Conservation (phyloP, 306 rosid species). For the Sicyos edulis region DNA sequence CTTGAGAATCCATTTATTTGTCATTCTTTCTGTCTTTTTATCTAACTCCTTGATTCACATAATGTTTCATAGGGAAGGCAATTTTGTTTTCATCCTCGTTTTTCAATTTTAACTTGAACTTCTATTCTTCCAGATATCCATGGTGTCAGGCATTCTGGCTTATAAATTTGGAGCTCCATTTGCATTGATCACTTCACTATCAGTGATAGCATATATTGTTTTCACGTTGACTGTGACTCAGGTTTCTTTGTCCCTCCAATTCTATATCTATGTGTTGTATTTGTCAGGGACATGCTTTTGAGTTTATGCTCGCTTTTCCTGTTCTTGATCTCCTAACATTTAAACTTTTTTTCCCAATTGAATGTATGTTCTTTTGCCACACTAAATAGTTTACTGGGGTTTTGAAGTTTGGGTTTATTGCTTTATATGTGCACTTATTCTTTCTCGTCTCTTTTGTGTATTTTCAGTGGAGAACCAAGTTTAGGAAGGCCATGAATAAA, state of each 20-base stretch:
- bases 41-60: background rate
- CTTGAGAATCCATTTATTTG: background rate
- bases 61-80: constrained; percentile 7
- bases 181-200: constrained; percentile 88
- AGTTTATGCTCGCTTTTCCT: constrained; percentile 1
- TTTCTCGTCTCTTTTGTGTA: background rate
- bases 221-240: constrained; percentile 84
- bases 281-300: constrained; percentile 3
- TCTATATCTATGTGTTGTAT: background rate
- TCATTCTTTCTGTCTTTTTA: no score
- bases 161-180: constrained; percentile 95
- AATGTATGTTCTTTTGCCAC: background rate
- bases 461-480: constrained; percentile 95
- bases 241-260: constrained; percentile 46
- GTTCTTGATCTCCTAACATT: no score
- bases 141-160: constrained; percentile 97
- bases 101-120: constrained; percentile 43
- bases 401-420: background rate
- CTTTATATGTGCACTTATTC: background rate
- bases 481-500: constrained; percentile 89
- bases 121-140: constrained; percentile 75
- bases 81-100: constrained; percentile 28
- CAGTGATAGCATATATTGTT: constrained; percentile 80
- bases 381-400: background rate
- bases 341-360: no score